These are phyloP conservation scores for Xerocomellus chrysenteron DNA, from an alignment of 768 basidiomycete species.

Conservation along the genomic window DNA sequence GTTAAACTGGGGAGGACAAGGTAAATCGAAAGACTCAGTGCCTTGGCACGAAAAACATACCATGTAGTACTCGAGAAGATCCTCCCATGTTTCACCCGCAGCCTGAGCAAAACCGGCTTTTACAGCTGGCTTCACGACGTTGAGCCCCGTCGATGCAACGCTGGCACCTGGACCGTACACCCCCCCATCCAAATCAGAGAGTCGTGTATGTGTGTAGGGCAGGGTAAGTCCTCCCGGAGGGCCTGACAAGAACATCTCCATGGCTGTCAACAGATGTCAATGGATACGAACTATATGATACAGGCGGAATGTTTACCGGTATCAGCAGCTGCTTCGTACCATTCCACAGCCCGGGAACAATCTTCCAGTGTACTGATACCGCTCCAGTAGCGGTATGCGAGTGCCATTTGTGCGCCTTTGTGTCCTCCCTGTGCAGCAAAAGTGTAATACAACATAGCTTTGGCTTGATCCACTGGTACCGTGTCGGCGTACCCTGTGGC, in stretches of 20 bases:
- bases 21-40: not conserved
- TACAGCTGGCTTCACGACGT: constrained; percentile 70
- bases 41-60: constrained; percentile 39
- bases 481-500: constrained; percentile 76
- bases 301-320: constrained; percentile 54
- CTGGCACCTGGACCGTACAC: constrained; percentile 95
- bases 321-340: constrained; percentile 90
- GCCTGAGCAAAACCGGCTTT: constrained; percentile 80
- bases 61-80: constrained; percentile 88
- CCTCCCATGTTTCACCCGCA: constrained; percentile 92
- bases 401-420: constrained; percentile 86
- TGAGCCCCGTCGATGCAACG: constrained; percentile 83
- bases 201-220: constrained; percentile 72
- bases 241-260: constrained; percentile 76
- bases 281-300: not conserved
- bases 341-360: constrained; percentile 78
- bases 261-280: constrained; percentile 47
- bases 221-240: constrained; percentile 90
- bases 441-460: constrained; percentile 89
- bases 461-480: constrained; percentile 66
- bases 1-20: constrained; percentile 66
- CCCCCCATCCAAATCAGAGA: constrained; percentile 90
- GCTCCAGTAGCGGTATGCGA: constrained; percentile 94
- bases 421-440: constrained; percentile 90
- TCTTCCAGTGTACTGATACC: constrained; percentile 90